Conservation (phyloP, 2,329 filamentous ascomycete genomes). For the Trematosphaeria pertusa region DNA sequence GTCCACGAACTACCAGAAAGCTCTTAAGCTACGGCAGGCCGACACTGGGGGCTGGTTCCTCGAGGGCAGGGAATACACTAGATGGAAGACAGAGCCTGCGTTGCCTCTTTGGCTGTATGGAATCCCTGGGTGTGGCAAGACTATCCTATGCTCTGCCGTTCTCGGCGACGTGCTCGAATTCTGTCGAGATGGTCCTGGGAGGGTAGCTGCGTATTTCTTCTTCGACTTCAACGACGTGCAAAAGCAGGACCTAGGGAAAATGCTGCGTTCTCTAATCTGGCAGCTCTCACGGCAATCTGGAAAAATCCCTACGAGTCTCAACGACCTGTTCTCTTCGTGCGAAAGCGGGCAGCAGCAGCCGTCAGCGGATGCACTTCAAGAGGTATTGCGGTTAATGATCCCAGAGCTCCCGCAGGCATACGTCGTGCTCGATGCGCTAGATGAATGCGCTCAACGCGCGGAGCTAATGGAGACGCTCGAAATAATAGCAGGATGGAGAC, state of each 20-base stretch:
- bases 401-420: constrained; percentile 7
- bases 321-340: constrained; percentile 22
- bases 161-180: constrained; percentile 26
- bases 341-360: constrained; percentile 19
- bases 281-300: constrained; percentile 33
- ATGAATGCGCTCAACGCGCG: constrained; percentile 13
- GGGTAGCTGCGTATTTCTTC: constrained; percentile 16
- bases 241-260: constrained; percentile 38
- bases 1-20: constrained; percentile 35
- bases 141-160: constrained; percentile 42
- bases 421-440: constrained; percentile 16
- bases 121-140: constrained; percentile 35
- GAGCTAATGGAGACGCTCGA: constrained; percentile 2
- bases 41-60: constrained; percentile 45
- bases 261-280: constrained; percentile 40
- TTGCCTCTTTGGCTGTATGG: constrained; percentile 46
- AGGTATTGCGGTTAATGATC: constrained; percentile 28
- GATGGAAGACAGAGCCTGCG: constrained; percentile 28
- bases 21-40: constrained; percentile 26
- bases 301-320: not conserved
- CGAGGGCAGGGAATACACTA: constrained; percentile 20
- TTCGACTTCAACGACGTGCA: constrained; percentile 38
- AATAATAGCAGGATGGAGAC: not conserved
- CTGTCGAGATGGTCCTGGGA: constrained; percentile 5
- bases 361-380: constrained; percentile 13